These are phyloP conservation scores for Solanum piurae DNA, from an alignment of 257 asterid species.

Conservation along the genomic window DNA sequence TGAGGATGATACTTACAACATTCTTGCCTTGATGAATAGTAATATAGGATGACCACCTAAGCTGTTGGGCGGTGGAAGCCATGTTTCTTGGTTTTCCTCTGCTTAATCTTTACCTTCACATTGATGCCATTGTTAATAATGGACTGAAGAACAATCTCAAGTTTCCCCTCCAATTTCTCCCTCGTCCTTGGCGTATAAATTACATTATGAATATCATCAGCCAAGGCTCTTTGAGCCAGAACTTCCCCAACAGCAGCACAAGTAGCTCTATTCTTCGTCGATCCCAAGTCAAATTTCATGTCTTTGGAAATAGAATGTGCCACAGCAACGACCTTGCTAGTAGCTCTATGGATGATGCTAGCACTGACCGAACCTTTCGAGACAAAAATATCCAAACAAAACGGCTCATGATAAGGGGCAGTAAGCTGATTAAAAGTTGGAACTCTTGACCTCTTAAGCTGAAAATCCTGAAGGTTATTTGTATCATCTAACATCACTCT, in stretches of 20 bases:
- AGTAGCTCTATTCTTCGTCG: constrained; percentile 57
- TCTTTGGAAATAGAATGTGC: constrained; percentile 87
- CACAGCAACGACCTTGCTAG: constrained; percentile 77
- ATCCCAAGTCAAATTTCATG: constrained; percentile 65
- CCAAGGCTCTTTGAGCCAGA: constrained; percentile 73
- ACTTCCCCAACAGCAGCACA: constrained; percentile 55
- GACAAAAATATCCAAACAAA: constrained; percentile 64
- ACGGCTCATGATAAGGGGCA: constrained; percentile 76
- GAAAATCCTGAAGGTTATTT: constrained; percentile 5
- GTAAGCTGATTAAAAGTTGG: constrained; percentile 76
- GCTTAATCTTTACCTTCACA: constrained; percentile 75
- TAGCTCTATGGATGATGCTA: constrained; percentile 68
- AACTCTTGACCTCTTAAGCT: constrained; percentile 33
- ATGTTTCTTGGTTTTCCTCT: constrained; percentile 35
- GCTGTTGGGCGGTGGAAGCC: constrained; percentile 8
- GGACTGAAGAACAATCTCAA: constrained; percentile 56
- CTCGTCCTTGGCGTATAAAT: constrained; percentile 69
- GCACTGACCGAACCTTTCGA: constrained; percentile 74
- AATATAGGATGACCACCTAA: neutral
- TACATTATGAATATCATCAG: constrained; percentile 68
- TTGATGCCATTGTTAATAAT: constrained; percentile 49
- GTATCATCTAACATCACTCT: neutral
- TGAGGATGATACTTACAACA: neutral
- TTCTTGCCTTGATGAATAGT: neutral
- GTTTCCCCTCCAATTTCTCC: constrained; percentile 65